These are phyloP conservation scores for Hymenoscyphus scutula DNA, from an alignment of 2,329 filamentous ascomycete genomes.

Conservation along the genomic window DNA sequence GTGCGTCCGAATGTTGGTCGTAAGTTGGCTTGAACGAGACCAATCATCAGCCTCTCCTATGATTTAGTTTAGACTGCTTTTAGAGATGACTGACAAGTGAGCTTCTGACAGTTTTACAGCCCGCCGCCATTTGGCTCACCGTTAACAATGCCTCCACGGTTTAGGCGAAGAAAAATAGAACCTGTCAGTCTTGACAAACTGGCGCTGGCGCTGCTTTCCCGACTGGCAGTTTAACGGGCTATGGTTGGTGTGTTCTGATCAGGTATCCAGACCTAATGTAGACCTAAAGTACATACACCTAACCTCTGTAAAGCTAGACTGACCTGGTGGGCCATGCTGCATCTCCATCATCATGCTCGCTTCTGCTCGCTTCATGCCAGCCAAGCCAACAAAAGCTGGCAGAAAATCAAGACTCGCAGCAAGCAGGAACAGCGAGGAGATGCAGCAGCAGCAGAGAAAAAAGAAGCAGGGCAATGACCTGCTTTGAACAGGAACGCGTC, in stretches of 20 bases:
- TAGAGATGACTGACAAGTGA: background rate
- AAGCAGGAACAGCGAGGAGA: background rate
- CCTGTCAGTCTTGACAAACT: background rate
- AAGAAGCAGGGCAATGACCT: background rate
- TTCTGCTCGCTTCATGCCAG: background rate
- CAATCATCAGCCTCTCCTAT: background rate
- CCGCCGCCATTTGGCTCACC: too few relatives aligned
- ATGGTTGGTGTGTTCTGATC: background rate
- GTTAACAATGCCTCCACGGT: too few relatives aligned
- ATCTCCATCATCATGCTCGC: background rate
- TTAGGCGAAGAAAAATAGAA: too few relatives aligned
- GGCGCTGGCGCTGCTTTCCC: background rate
- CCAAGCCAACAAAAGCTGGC: background rate
- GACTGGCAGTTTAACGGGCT: background rate
- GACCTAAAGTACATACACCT: background rate
- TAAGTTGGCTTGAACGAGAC: background rate
- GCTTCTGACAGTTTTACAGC: background rate
- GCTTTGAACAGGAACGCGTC: too few relatives aligned
- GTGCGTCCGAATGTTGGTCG: background rate
- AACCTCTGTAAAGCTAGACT: background rate
- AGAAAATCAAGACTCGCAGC: background rate
- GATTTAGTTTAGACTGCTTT: background rate
- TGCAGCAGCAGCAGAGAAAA: background rate
- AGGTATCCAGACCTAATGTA: too few relatives aligned
- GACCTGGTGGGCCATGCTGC: background rate